These are phyloP conservation scores for Teratosphaeria viscida DNA, from an alignment of 2,329 filamentous ascomycete species.

Conservation along the genomic window DNA sequence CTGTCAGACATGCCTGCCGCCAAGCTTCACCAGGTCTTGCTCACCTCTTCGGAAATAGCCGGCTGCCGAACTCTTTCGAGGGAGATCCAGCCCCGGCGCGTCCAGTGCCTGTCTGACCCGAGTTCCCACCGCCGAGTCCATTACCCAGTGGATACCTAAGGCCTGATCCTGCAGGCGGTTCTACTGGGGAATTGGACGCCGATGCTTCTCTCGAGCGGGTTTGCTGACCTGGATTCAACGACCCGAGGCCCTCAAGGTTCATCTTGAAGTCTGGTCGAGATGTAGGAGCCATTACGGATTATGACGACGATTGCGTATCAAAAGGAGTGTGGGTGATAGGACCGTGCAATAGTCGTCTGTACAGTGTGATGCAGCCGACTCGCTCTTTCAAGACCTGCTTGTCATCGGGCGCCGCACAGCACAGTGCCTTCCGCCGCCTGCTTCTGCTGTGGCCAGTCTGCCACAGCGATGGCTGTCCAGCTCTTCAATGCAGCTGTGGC, in stretches of 20 bases:
- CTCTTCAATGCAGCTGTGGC: background rate
- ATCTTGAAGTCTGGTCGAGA: conserved; percentile 73
- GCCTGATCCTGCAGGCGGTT: conserved; percentile 52
- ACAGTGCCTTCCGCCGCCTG: background rate
- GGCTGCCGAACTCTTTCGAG: conserved; percentile 76
- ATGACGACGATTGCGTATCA: background rate
- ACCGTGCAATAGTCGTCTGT: conserved; percentile 7
- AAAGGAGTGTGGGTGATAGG: conserved; percentile 6
- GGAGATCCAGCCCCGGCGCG: conserved; percentile 90
- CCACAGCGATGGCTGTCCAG: background rate
- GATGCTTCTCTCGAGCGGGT: conserved; percentile 70
- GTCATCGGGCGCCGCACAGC: background rate
- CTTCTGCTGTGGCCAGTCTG: background rate
- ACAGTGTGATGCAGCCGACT: conserved; percentile 1
- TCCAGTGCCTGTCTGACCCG: conserved; percentile 43
- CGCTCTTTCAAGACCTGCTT: conserved; percentile 4
- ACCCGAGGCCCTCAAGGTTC: conserved; percentile 69
- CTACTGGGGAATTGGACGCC: conserved; percentile 68
- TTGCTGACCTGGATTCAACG: conserved; percentile 44
- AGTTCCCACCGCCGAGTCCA: conserved; percentile 42
- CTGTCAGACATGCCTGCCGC: conserved; percentile 5
- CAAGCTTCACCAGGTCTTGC: conserved; percentile 16
- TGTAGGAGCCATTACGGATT: conserved; percentile 69
- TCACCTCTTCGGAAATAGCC: conserved; percentile 89
- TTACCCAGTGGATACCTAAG: conserved; percentile 64